Percentiles rank a stretch among this genome's conserved stretches.
phyloP scores from a whole-genome alignment of 805 yeast species.

The Candida patagonica region DNA sequence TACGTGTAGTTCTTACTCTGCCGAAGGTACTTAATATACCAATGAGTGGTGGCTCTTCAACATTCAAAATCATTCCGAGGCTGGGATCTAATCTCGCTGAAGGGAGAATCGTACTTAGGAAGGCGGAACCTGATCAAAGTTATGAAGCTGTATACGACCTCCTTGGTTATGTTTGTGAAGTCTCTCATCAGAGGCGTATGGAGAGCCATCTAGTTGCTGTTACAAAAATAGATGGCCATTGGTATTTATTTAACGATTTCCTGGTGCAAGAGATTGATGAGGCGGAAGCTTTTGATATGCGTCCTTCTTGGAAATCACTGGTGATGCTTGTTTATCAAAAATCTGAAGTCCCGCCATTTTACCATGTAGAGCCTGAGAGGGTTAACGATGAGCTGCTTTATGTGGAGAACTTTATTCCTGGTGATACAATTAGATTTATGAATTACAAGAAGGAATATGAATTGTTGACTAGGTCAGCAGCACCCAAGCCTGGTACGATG shows the following conservation, averaged over 20 bases:
- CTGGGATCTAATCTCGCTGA: not conserved
- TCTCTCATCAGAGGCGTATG: conserved; percentile 18
- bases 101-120: not conserved
- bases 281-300: conserved; percentile 66
- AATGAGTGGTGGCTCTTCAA: not conserved
- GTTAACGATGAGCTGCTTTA: conserved; percentile 60
- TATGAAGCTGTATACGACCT: conserved; percentile 21
- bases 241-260: conserved; percentile 90
- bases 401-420: conserved; percentile 62
- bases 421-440: conserved; percentile 23
- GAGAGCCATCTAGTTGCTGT: conserved; percentile 30
- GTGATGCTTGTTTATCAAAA: conserved; percentile 55
- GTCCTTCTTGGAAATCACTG: conserved; percentile 78
- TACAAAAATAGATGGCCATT: conserved; percentile 29
- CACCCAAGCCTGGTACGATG: conserved; percentile 64
- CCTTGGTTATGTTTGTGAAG: conserved; percentile 29
- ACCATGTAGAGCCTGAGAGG: conserved; percentile 22
- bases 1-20: conserved; percentile 24
- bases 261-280: conserved; percentile 68
- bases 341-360: not conserved
- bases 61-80: not conserved
- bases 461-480: conserved; percentile 56
- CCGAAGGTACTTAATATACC: conserved; percentile 12
- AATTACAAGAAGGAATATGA: conserved; percentile 50
- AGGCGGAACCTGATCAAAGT: conserved; percentile 2